Base-by-base conservation (phyloP, 1,284 basidiomycete genomes). In the Ceratorhiza oryzae-sativae region DNA sequence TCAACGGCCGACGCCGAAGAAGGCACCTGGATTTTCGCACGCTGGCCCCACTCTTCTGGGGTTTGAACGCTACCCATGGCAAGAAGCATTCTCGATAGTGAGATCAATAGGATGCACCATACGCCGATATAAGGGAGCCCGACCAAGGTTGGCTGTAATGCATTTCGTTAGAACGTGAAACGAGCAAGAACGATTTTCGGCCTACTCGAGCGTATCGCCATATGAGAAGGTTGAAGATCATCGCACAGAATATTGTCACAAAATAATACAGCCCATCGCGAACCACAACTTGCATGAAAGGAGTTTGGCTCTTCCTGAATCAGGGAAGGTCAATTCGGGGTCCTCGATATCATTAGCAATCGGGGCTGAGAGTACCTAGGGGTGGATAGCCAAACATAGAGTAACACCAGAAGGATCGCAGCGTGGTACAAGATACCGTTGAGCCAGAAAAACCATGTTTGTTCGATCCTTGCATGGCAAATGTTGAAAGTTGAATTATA, bases 41-140 rank as follows among this genome's bases (percentile, higher is more conserved):
- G 63, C 23, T 67, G 63, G 12, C 63, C 63, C 63, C 63, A 67
- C 15, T 67, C 63, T 30, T 55, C 63, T 13, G 63, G 36, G n/a
- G 46, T 49, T 45, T 67, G 63, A 10, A 67, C 63, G 23, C 49
- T 39, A 6, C 49, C 34, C 36, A 67, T 53, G 2, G 63, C 53
- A 1, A 67, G 63, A 12, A 67, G 49, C 30, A 67, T 48, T 25
- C 63, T 32, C 6, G 63, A 67, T 5, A 55, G 48, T n/a, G 63
- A 48, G 2, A 36, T 53, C 4, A 49, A 34, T 10, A 49, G 53
- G 32, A 49, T 30, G 12, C 34, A 53, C 63, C 63, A 67, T 12
- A 67, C 63, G 23, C 25, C 23, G 42, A 25, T 39, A 20, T 53
- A 67, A 2, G 63, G 63, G 1, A 67, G 20, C 18, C 32, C 63